Evolutionary conservation across 768 basidiomycete genomes (phyloP), one percentile per base, ranked within the genome.

Genomic region (Leccinum uliginosum): DNA sequence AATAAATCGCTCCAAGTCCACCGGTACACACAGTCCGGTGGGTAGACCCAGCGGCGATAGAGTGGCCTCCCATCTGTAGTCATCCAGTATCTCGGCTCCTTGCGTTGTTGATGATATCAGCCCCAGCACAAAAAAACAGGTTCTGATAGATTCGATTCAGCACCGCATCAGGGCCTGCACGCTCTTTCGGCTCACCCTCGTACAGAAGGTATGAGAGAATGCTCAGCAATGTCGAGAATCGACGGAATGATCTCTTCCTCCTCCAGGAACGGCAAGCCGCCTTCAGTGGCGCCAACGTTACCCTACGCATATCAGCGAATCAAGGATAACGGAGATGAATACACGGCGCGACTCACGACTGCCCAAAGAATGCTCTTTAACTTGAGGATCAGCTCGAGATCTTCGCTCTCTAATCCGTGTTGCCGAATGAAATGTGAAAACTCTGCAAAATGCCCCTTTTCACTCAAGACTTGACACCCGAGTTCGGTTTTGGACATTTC

Each of bases 321-420:
- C 45, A 35, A 32, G 6, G 53, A 32, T 54, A 34, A 2, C 12
- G 6, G 7, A 30, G 12, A 38, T 19, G 50, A 44, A 29, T 12
- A 12, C 1, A 54, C 12, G 4, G 21, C n/a, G n/a, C 24, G 14
- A 81, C 91, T 65, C 71, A 98, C 96, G 54, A 98, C 89, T 5
- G 93, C 93, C 97, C 97, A 99, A 0, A 98, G 76, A 14, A 94
- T 89, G 66, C 93, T 96, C 74, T 99, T 98, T 45, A 99, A 72
- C 71, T 91, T 94, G 65, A 87, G 75, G 49, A 98, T 89, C 34
- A 97, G 78, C 40, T 90, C 91, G 12, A 82, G 72, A 68, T 98
- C 96, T 55, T 87, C 83, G 49, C 81, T 83, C 71, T 98, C 96
- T 50, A 88, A 78, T 19, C 87, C 87, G 69, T 98, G 93, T 57